These are phyloP conservation scores for Entomortierella lignicola DNA, from an alignment of 192 early-diverging fungal genomes.

Conservation along the genomic window DNA sequence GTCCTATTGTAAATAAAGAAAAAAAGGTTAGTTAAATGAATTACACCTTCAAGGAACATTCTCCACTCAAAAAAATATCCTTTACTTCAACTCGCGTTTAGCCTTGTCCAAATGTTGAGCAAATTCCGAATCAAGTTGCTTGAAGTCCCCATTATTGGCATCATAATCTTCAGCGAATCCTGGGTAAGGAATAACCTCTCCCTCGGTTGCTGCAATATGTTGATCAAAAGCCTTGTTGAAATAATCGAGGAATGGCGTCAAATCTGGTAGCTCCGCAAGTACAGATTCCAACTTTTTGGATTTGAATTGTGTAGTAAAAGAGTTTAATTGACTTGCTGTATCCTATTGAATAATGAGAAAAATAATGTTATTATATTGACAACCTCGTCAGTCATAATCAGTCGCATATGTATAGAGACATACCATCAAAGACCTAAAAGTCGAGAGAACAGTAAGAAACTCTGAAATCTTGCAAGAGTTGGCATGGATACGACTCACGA, in stretches of 20 bases:
- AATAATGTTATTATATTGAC: too few relatives aligned
- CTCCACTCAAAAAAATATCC: too few relatives aligned
- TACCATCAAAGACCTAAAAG: constrained; percentile 65
- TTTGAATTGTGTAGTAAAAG: constrained; percentile 59
- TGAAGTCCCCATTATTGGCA: constrained; percentile 63
- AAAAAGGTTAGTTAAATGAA: too few relatives aligned
- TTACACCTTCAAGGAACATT: too few relatives aligned
- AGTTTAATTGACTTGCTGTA: constrained; percentile 48
- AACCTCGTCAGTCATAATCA: too few relatives aligned
- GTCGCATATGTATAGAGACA: too few relatives aligned
- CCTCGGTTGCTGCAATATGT: constrained; percentile 64
- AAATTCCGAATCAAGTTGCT: constrained; percentile 74
- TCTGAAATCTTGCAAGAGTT: constrained; percentile 87
- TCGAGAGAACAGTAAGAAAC: constrained; percentile 77
- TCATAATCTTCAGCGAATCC: constrained; percentile 89
- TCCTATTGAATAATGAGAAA: constrained; percentile 40
- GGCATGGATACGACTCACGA: constrained; percentile 91
- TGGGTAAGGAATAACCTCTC: constrained; percentile 70
- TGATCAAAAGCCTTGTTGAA: constrained; percentile 84
- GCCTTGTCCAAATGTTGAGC: constrained; percentile 74
- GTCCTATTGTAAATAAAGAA: constrained; percentile 46
- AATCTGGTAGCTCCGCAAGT: constrained; percentile 60
- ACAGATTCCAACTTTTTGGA: constrained; percentile 66
- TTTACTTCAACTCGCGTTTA: constrained; percentile 71
- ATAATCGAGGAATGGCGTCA: constrained; percentile 73